A percentile compares a stretch with the other conserved stretches of the same genome.
phyloP scores from a whole-genome alignment of 768 basidiomycete species.

The Macrolepiota dolichaula region DNA sequence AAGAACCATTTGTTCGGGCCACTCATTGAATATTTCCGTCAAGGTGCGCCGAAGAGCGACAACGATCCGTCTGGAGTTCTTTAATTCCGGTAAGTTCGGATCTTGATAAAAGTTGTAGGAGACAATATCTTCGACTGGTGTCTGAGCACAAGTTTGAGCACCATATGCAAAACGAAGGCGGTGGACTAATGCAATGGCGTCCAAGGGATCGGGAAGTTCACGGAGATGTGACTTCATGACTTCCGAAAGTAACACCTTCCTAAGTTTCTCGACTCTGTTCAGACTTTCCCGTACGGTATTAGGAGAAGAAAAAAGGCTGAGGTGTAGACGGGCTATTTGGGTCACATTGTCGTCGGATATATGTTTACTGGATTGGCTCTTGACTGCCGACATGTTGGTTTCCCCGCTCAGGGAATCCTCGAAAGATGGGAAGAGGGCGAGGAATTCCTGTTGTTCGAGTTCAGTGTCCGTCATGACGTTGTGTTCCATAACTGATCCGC shows the following conservation, averaged over 20 bases:
- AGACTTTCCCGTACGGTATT: not conserved
- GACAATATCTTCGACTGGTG: conserved; percentile 12
- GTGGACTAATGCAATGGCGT: conserved; percentile 22
- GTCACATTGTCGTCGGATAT: conserved; percentile 32
- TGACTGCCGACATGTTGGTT: conserved; percentile 10
- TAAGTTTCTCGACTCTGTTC: not conserved
- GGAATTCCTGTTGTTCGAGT: conserved; percentile 80
- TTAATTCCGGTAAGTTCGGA: conserved; percentile 67
- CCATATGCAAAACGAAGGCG: conserved; percentile 1
- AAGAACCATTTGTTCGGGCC: conserved; percentile 99
- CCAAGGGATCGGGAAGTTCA: conserved; percentile 40
- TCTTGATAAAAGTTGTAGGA: conserved; percentile 76
- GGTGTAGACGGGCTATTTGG: conserved; percentile 46
- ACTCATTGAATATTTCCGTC: conserved; percentile 59
- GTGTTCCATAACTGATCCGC: conserved; percentile 51
- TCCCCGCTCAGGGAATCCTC: conserved; percentile 49
- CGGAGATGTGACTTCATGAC: not conserved
- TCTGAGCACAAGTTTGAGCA: not conserved
- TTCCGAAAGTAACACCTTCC: conserved; percentile 1
- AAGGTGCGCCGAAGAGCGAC: conserved; percentile 51
- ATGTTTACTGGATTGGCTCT: conserved; percentile 17
- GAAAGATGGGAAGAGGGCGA: conserved; percentile 81
- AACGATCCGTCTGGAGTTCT: conserved; percentile 55
- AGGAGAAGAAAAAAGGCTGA: conserved; percentile 32
- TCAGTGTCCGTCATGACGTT: conserved; percentile 64